A percentile compares a stretch with the other conserved stretches of the same genome.
phyloP scores from a whole-genome alignment of 192 early-diverging fungal genomes.

The Mortierella alpina region DNA sequence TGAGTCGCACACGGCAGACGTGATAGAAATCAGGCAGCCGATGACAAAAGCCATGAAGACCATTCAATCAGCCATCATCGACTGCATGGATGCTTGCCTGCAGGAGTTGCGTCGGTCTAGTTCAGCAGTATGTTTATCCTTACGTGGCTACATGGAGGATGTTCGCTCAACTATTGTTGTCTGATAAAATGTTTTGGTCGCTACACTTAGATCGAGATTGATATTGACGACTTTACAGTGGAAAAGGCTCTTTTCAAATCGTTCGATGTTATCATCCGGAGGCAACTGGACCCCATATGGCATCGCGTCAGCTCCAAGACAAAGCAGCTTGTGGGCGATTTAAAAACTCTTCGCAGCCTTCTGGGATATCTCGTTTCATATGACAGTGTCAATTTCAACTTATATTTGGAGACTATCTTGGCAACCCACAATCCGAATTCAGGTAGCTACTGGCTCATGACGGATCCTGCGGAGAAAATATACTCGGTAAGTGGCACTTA shows the following conservation, averaged over 20 bases:
- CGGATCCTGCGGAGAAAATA: conserved; percentile 87
- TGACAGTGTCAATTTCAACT: conserved; percentile 90
- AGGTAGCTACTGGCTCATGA: conserved; percentile 83
- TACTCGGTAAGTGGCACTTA: conserved; percentile 60
- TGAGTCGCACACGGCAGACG: conserved; percentile 62
- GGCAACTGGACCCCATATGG: conserved; percentile 89
- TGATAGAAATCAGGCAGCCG: conserved; percentile 82
- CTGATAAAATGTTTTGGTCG: background rate
- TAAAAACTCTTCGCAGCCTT: conserved; percentile 77
- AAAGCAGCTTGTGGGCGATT: conserved; percentile 80
- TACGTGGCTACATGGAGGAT: background rate
- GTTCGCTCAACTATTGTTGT: background rate
- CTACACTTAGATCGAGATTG: conserved; percentile 61
- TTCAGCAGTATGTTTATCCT: conserved; percentile 53
- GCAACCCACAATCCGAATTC: conserved; percentile 62
- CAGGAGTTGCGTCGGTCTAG: conserved; percentile 78
- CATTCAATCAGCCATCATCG: conserved; percentile 84
- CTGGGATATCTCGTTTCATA: conserved; percentile 85
- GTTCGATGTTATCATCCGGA: conserved; percentile 83
- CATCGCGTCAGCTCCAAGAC: conserved; percentile 79
- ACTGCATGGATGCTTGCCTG: conserved; percentile 85
- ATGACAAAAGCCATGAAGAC: conserved; percentile 84
- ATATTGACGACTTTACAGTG: conserved; percentile 83
- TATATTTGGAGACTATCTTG: conserved; percentile 86
- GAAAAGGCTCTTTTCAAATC: conserved; percentile 88